Evolutionary conservation across 2,329 filamentous ascomycete genomes (phyloP), one percentile per base, ranked within the genome.

Genomic region (Nothopassalora personata): DNA sequence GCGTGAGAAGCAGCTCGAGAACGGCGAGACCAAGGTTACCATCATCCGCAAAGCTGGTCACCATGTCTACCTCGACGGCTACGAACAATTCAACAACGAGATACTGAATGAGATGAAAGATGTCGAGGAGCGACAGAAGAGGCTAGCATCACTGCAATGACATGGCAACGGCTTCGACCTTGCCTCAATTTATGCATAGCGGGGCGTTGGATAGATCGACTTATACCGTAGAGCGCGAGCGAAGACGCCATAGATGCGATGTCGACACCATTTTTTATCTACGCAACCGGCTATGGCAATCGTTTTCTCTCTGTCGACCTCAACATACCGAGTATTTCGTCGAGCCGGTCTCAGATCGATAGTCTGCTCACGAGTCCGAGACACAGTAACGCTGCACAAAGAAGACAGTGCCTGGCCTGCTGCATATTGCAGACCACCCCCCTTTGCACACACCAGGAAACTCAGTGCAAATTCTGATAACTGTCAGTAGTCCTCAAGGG

Each of bases 11-110:
- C 76, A 79, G 59, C 77, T 76, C 3, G 93, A 97, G 70, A 89
- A 90, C 57, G 92, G 93, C 4, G 85, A 85, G 46, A 89, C 88
- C 8, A 94, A 89, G 75, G 92, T 97, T 0, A 74, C 93, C 5
- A 80, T 97, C 33, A 87, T 99, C 53, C 78, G 81, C 60, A 83
- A 84, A 48, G 86, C 87, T 0, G 87, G 87, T 0, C 87, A 90
- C 72, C 87, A 90, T 73, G 73, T 90, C 5, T 90, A 90, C 69
- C 73, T 90, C 1, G 87, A 90, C 68, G 86, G 84, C 1, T 83
- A 80, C 76, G 81, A 89, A 66, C 81, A 89, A 64, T 90, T 90
- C 69, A 90, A 90, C 67, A 73, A 79, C 33, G 77, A 87, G 27
- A 82, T 90, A 71, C 67, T 81, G 48, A 75, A 81, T 43, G 87